Evolutionary conservation across 305 asterid species (phyloP).

Genomic region (Fraxinus dipetala): DNA sequence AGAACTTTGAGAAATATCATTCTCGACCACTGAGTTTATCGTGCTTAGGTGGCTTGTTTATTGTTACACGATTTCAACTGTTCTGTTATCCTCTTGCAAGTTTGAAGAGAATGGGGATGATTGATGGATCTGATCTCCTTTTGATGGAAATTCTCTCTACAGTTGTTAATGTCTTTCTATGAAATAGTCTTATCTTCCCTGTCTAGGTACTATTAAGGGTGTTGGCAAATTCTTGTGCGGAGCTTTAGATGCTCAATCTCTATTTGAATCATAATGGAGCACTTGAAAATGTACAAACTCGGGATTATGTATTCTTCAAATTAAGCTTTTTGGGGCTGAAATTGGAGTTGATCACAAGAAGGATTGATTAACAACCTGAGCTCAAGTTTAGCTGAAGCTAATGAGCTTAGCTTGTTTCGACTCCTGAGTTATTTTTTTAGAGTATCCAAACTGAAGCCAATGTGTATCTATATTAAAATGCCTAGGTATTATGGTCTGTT

Average conservation of each 20-base stretch:
- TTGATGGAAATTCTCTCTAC: not conserved
- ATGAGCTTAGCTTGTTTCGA: not conserved
- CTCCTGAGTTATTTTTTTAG: not conserved
- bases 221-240: not conserved
- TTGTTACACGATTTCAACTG: not conserved
- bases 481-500: not conserved
- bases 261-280: not conserved
- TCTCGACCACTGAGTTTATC: not conserved
- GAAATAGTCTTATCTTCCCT: not conserved
- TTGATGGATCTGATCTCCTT: not conserved
- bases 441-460: not conserved
- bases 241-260: not conserved
- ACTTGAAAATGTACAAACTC: not conserved
- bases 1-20: not conserved
- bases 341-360: not conserved
- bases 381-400: not conserved
- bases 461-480: not conserved
- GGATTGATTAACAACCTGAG: not conserved
- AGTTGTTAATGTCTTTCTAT: not conserved
- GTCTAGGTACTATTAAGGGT: not conserved
- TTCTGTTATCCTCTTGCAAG: not conserved
- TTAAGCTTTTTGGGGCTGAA: not conserved
- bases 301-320: not conserved
- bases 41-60: not conserved
- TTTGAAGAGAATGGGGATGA: not conserved